A percentile compares a stretch with the other conserved stretches of the same genome.
Evolutionary conservation across 306 rosid species (phyloP).

Genomic region (Comarum palustre): DNA sequence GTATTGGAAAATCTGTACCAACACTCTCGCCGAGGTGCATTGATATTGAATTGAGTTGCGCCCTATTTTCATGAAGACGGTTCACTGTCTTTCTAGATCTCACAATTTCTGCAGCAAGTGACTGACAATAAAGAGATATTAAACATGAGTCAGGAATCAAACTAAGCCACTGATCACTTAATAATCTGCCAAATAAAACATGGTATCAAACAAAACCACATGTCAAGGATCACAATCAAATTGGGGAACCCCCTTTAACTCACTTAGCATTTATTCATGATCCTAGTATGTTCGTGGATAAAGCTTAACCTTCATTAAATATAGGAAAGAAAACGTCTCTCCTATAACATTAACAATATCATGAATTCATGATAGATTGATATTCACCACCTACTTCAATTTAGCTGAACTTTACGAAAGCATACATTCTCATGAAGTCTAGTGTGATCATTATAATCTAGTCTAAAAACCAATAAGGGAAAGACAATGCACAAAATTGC

Average conservation of each 20-base stretch:
- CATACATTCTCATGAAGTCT: not conserved
- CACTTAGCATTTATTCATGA: too few relatives aligned
- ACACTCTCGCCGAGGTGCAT: constrained; percentile 99
- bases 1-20: constrained; percentile 48
- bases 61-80: constrained; percentile 89
- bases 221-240: not conserved
- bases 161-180: not conserved
- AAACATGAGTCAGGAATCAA: not conserved
- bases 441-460: not conserved
- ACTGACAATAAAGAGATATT: constrained; percentile 35
- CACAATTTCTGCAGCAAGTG: constrained; percentile 89
- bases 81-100: constrained; percentile 84
- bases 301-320: not conserved
- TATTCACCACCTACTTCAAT: not conserved
- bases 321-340: not conserved
- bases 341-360: not conserved
- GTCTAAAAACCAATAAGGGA: not conserved
- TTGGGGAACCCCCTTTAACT: not conserved
- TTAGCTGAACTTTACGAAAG: not conserved
- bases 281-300: not conserved
- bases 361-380: not conserved
- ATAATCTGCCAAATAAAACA: not conserved
- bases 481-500: not conserved
- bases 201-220: not conserved
- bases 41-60: constrained; percentile 91